These are phyloP conservation scores for Syzygium aqueum DNA, from an alignment of 345 rosid genomes.

Conservation along the genomic window DNA sequence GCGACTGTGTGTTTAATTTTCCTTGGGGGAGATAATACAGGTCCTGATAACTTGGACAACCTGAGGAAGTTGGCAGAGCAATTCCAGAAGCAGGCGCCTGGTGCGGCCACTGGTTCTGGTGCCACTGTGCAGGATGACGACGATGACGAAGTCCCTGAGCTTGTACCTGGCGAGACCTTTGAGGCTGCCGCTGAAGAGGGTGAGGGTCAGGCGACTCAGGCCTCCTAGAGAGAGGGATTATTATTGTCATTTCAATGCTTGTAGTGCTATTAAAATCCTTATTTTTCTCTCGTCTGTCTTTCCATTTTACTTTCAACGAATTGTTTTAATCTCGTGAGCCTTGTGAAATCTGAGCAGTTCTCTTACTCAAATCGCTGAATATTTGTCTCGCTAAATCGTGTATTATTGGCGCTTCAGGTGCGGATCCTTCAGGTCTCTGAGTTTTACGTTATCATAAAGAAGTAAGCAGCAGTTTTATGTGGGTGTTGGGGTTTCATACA, in stretches of 20 bases:
- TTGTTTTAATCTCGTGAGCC: neutral
- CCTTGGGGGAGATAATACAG: constrained; percentile 21
- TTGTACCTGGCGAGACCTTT: constrained; percentile 76
- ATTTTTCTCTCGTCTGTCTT: neutral
- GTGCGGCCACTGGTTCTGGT: constrained; percentile 22
- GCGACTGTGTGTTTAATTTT: neutral
- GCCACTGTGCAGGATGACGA: constrained; percentile 49
- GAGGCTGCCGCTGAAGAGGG: constrained; percentile 85
- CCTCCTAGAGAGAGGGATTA: constrained; percentile 10
- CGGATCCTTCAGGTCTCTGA: neutral
- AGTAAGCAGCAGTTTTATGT: neutral
- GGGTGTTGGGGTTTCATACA: neutral
- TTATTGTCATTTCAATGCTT: neutral
- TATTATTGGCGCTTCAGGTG: neutral
- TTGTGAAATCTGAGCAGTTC: neutral
- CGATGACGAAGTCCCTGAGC: constrained; percentile 78
- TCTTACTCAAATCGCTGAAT: neutral
- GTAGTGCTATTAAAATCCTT: neutral
- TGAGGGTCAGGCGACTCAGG: constrained; percentile 19
- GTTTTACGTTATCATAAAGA: neutral
- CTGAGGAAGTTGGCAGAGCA: constrained; percentile 92
- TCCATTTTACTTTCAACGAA: neutral
- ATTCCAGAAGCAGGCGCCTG: constrained; percentile 61
- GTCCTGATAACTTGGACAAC: constrained; percentile 90
- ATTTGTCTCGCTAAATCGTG: neutral